These are phyloP conservation scores for Cicer arietinum DNA, from an alignment of 306 rosid species.

Conservation along the genomic window DNA sequence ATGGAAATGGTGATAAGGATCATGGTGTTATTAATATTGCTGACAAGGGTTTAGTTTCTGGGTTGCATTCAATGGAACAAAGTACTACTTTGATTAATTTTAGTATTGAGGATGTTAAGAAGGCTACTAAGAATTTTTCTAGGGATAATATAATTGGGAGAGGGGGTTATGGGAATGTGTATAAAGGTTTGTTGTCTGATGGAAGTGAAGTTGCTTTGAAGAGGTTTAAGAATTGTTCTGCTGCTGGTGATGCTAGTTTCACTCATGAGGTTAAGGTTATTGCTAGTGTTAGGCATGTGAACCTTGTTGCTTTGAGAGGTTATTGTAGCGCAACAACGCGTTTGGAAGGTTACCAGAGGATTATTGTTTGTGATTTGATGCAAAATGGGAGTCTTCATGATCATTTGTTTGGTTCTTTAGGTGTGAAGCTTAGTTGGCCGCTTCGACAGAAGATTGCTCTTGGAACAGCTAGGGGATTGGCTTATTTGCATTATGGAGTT, in stretches of 20 bases:
- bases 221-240: slow-evolving; percentile 94
- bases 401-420: slow-evolving; percentile 68
- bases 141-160: slow-evolving; percentile 77
- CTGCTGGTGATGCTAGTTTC: slow-evolving; percentile 79
- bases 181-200: slow-evolving; percentile 68
- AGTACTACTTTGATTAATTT: slow-evolving; percentile 76
- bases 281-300: slow-evolving; percentile 91
- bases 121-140: slow-evolving; percentile 74
- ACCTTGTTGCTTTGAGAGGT: slow-evolving; percentile 86
- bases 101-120: slow-evolving; percentile 70
- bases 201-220: slow-evolving; percentile 90
- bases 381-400: slow-evolving; percentile 88
- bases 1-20: slow-evolving; percentile 40
- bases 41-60: slow-evolving; percentile 56
- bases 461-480: slow-evolving; percentile 91
- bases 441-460: slow-evolving; percentile 70
- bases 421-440: slow-evolving; percentile 75
- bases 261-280: slow-evolving; percentile 92
- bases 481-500: slow-evolving; percentile 93
- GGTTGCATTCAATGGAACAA: slow-evolving; percentile 69
- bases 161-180: slow-evolving; percentile 98
- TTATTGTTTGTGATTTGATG: slow-evolving; percentile 89
- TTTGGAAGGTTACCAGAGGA: slow-evolving; percentile 88
- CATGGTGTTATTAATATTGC: slow-evolving; percentile 30
- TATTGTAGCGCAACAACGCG: slow-evolving; percentile 81